Conservation (phyloP, 148 eudicot genomes). For the Nepenthes gracilis region DNA sequence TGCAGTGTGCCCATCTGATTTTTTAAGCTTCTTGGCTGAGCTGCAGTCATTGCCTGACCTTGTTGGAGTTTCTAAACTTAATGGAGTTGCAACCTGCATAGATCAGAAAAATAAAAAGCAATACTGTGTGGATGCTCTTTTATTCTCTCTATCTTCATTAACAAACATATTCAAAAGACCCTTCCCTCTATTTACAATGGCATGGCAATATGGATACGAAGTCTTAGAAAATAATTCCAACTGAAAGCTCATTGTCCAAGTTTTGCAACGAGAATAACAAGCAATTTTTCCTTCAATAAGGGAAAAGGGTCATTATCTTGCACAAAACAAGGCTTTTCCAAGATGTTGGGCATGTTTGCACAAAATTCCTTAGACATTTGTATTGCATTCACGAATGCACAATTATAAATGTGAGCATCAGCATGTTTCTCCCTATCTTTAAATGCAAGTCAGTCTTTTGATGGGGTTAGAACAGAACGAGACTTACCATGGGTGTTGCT, state of each 20-base stretch:
- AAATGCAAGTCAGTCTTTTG: background rate
- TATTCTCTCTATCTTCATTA: background rate
- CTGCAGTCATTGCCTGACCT: constrained; percentile 30
- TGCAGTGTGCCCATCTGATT: constrained; percentile 18
- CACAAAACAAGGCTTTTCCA: too few species aligned
- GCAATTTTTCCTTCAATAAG: too few species aligned
- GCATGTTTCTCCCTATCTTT: background rate
- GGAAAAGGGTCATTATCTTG: too few species aligned
- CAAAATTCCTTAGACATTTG: too few species aligned
- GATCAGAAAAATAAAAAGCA: background rate
- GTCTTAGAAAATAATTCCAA: too few species aligned
- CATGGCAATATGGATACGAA: too few species aligned
- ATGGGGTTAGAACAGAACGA: background rate
- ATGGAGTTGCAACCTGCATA: constrained; percentile 40
- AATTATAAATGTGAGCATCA: background rate
- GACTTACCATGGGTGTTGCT: constrained; percentile 38
- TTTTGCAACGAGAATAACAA: too few species aligned
- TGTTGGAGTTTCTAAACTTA: constrained; percentile 24
- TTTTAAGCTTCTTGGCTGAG: constrained; percentile 30
- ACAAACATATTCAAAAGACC: background rate
- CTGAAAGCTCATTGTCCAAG: too few species aligned
- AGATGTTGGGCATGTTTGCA: too few species aligned
- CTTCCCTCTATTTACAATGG: too few species aligned
- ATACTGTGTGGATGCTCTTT: background rate
- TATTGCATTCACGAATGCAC: background rate